Evolutionary conservation across 2,329 filamentous ascomycete species (phyloP).

Genomic region (Curvularia verruculosa): DNA sequence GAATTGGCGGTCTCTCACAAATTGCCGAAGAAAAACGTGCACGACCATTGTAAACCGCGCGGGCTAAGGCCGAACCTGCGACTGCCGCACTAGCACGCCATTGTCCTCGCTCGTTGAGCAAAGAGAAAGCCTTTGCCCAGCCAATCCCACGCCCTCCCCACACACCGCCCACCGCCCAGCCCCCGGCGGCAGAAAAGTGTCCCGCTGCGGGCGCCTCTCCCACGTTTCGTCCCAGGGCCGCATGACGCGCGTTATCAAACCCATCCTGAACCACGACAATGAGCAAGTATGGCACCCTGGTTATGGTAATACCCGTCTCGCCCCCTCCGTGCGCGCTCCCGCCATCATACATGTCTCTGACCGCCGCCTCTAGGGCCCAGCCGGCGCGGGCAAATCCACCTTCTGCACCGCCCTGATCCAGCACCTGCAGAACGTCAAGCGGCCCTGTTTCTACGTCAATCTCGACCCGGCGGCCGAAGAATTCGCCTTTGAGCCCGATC

Average conservation of each 20-base stretch:
- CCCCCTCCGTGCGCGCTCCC: neutral
- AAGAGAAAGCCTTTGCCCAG: slow-evolving; percentile 5
- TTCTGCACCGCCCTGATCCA: slow-evolving; percentile 95
- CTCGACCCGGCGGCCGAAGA: slow-evolving; percentile 94
- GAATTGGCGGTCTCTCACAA: slow-evolving; percentile 19
- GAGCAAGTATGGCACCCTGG: slow-evolving; percentile 93
- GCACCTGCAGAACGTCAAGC: slow-evolving; percentile 85
- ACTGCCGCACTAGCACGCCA: slow-evolving; percentile 27
- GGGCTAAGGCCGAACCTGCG: slow-evolving; percentile 4
- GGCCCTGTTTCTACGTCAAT: slow-evolving; percentile 98
- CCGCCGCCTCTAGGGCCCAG: slow-evolving; percentile 67
- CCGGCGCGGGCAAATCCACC: slow-evolving; percentile 95
- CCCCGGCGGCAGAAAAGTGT: slow-evolving; percentile 17
- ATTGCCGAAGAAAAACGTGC: slow-evolving; percentile 42
- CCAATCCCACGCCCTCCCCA: slow-evolving; percentile 15
- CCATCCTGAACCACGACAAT: slow-evolving; percentile 56
- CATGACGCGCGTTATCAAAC: slow-evolving; percentile 11
- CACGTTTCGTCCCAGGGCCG: slow-evolving; percentile 1
- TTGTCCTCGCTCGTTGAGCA: slow-evolving; percentile 5
- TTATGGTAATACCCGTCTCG: slow-evolving; percentile 66
- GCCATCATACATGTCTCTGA: slow-evolving; percentile 8
- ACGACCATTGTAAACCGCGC: slow-evolving; percentile 12
- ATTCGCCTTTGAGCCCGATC: slow-evolving; percentile 88
- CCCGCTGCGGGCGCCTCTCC: slow-evolving; percentile 15
- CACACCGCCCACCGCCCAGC: slow-evolving; percentile 10